Base-by-base conservation (phyloP, 2,329 filamentous ascomycete genomes). In the Aureobasidium sp. region DNA sequence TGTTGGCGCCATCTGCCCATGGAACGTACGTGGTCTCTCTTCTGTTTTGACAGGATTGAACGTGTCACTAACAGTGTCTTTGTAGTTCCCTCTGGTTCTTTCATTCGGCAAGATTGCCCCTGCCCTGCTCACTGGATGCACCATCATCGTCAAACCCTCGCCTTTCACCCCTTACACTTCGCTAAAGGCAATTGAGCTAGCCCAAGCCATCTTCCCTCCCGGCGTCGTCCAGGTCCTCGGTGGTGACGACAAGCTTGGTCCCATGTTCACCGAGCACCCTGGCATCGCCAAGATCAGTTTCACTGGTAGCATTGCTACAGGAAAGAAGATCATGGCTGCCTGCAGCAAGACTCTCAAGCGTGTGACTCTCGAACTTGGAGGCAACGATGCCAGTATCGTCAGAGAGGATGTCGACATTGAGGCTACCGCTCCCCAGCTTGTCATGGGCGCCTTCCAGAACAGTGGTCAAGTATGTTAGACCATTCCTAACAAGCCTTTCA, bases 211-310 rank as follows among this genome's bases (percentile, higher is more conserved):
- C 71, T 82, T 86, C 70, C 83, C 83, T 1, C 78, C 81, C 0
- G 84, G 84, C 40, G 81, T 87, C n/a, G 68, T 87, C 1, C 83
- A 86, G 66, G 80, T 76, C 0, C 70, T 87, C 2, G 80, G 80
- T 55, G 84, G 84, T 7, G 82, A 82, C 55, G 83, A 86, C 64
- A 74, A 76, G 43, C 78, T 87, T 6, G 84, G 84, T 3, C 81
- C 80, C 0, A 77, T 76, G 76, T 69, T 87, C 55, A 84, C 82
- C 0, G 70, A 68, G n/a, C 84, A 87, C 66, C 81, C 82, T 0
- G 80, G 76, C 21, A 78, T 86, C 60, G 76, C 79, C 60, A 87
- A 85, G 75, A 80, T 87, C 68, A 78, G 76, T 64, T 87, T 87
- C 71, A 87, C 84, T 0, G 84, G 84, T 2, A 84, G 81, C 11